Evolutionary conservation across 2,329 filamentous ascomycete species (phyloP).

Genomic region (Bipolaris bicolor): DNA sequence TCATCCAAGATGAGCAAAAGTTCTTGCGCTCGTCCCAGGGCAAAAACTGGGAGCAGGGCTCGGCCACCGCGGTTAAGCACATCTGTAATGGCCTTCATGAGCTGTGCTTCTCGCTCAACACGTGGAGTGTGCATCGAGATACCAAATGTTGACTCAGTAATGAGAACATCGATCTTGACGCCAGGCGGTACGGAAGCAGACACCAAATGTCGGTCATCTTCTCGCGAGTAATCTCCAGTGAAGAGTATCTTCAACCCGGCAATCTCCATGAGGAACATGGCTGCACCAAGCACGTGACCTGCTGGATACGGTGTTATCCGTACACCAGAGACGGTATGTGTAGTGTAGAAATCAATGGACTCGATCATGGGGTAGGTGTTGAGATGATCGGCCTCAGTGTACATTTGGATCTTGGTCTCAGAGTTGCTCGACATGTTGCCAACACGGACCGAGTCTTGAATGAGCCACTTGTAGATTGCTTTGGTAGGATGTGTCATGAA

Average conservation of each 20-base stretch:
- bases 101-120: constrained; percentile 84
- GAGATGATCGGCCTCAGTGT: constrained; percentile 93
- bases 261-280: constrained; percentile 98
- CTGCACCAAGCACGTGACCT: constrained; percentile 95
- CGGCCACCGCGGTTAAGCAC: constrained; percentile 91
- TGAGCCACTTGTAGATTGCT: constrained; percentile 99
- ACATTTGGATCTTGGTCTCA: constrained; percentile 71
- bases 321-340: constrained; percentile 94
- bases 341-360: constrained; percentile 97
- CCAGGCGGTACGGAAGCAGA: constrained; percentile 88
- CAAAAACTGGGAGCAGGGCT: constrained; percentile 93
- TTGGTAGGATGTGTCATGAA: constrained; percentile 99
- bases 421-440: constrained; percentile 70
- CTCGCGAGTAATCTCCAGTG: constrained; percentile 95
- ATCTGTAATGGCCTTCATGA: constrained; percentile 94
- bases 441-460: constrained; percentile 94
- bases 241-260: constrained; percentile 96
- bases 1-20: constrained; percentile 93
- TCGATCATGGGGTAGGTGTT: constrained; percentile 94
- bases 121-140: constrained; percentile 93
- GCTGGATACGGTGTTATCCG: constrained; percentile 96
- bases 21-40: constrained; percentile 91
- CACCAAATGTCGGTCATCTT: constrained; percentile 93
- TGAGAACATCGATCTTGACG: constrained; percentile 92
- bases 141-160: constrained; percentile 96